A percentile compares a stretch with the other conserved stretches of the same genome.
Evolutionary conservation across 2,329 filamentous ascomycete species (phyloP).

Genomic region (Fusarium chlamydosporum): DNA sequence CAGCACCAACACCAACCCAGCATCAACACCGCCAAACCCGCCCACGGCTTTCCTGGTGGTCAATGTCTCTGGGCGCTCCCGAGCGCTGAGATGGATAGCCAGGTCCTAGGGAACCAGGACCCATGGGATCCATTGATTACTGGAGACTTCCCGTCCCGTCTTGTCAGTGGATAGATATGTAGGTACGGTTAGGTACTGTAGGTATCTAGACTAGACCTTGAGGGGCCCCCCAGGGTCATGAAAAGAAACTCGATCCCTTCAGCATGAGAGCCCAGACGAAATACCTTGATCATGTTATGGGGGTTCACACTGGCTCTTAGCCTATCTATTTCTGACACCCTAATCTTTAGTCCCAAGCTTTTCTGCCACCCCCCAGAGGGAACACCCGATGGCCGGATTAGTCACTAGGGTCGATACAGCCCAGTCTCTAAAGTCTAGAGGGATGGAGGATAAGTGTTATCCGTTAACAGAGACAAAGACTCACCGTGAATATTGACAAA

Average conservation of each 20-base stretch:
- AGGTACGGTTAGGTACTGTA: too few relatives aligned
- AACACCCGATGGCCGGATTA: slow-evolving; percentile 37
- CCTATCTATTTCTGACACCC: too few relatives aligned
- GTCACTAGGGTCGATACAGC: slow-evolving; percentile 41
- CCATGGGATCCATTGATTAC: slow-evolving; percentile 25
- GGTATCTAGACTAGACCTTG: slow-evolving; percentile 23
- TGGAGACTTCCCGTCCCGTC: slow-evolving; percentile 45
- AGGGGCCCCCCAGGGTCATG: neutral
- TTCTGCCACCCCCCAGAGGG: slow-evolving; percentile 1
- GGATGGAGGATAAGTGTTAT: neutral
- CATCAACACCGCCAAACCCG: neutral
- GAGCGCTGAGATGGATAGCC: slow-evolving; percentile 40
- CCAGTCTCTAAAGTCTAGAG: slow-evolving; percentile 29
- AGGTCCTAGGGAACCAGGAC: slow-evolving; percentile 9
- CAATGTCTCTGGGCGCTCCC: slow-evolving; percentile 42
- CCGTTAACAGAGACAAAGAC: slow-evolving; percentile 3
- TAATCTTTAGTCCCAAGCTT: too few relatives aligned
- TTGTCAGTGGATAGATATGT: slow-evolving; percentile 32
- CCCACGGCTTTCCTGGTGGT: slow-evolving; percentile 21
- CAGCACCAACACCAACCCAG: too few relatives aligned
- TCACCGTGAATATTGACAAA: slow-evolving; percentile 15
- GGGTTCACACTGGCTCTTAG: too few relatives aligned
- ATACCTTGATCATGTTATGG: too few relatives aligned
- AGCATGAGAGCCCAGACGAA: too few relatives aligned
- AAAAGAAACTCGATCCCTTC: too few relatives aligned